Percentiles rank a stretch among this genome's conserved stretches.
Conservation (phyloP, 164 flowering plant genomes). For the Tinospora cordifolia region DNA sequence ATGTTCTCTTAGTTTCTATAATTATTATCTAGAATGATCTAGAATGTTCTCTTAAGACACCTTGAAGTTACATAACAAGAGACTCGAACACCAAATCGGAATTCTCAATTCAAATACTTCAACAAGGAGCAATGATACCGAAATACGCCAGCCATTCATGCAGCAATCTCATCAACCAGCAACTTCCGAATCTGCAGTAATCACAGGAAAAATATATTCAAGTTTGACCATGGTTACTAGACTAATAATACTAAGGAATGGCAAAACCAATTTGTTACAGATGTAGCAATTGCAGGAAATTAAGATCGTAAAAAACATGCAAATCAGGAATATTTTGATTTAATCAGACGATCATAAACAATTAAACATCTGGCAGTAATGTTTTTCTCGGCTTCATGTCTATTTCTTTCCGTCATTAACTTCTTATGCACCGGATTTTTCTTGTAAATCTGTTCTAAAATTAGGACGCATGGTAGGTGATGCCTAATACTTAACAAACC, state of each 20-base stretch:
- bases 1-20: background rate
- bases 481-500: too few relatives aligned
- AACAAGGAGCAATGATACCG: background rate
- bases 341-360: background rate
- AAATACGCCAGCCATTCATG: background rate
- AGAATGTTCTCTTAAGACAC: too few relatives aligned
- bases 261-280: background rate
- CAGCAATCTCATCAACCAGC: slow-evolving; percentile 10
- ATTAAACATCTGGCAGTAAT: background rate
- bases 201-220: background rate
- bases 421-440: too few relatives aligned
- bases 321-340: too few relatives aligned
- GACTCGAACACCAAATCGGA: background rate
- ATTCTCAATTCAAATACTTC: slow-evolving; percentile 1
- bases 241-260: background rate
- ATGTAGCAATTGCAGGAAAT: background rate
- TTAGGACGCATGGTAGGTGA: too few relatives aligned
- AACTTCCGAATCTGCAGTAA: slow-evolving; percentile 12
- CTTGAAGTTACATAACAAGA: slow-evolving; percentile 1
- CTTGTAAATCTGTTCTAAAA: too few relatives aligned
- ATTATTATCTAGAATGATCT: background rate
- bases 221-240: background rate
- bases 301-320: too few relatives aligned
- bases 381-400: too few relatives aligned
- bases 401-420: too few relatives aligned